Conservation (phyloP, 176 grass and related monocot species). For the Avena atlantica region DNA sequence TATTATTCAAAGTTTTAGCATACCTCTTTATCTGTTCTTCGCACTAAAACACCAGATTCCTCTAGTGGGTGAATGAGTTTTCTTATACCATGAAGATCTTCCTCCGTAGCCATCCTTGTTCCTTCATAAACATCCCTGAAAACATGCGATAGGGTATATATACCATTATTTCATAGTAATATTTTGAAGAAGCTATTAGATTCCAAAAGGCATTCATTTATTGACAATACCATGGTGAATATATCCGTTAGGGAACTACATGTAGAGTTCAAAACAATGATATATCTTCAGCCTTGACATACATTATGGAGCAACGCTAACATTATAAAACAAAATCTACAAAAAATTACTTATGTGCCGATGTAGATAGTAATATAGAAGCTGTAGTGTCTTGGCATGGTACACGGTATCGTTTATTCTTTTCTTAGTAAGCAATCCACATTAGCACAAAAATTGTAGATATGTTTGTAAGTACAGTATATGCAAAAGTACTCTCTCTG, state of each 20-base stretch:
- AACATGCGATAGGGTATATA: conserved; percentile 29
- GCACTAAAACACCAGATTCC: conserved; percentile 75
- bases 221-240: background rate
- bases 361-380: background rate
- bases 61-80: conserved; percentile 82
- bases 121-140: conserved; percentile 95
- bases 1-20: conserved; percentile 19
- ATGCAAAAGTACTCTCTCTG: background rate
- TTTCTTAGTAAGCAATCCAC: background rate
- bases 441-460: background rate
- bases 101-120: conserved; percentile 73
- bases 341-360: background rate
- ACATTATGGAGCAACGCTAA: background rate
- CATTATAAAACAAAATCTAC: background rate
- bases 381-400: background rate
- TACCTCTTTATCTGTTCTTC: conserved; percentile 88
- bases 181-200: conserved; percentile 34
- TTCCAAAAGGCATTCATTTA: conserved; percentile 4
- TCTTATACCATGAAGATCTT: conserved; percentile 87
- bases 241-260: conserved; percentile 16
- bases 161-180: background rate
- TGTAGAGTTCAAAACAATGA: background rate
- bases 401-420: background rate
- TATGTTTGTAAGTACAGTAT: background rate
- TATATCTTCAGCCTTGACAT: conserved; percentile 14